These are phyloP conservation scores for Auricularia heimuer DNA, from an alignment of 768 basidiomycete genomes.

Conservation along the genomic window DNA sequence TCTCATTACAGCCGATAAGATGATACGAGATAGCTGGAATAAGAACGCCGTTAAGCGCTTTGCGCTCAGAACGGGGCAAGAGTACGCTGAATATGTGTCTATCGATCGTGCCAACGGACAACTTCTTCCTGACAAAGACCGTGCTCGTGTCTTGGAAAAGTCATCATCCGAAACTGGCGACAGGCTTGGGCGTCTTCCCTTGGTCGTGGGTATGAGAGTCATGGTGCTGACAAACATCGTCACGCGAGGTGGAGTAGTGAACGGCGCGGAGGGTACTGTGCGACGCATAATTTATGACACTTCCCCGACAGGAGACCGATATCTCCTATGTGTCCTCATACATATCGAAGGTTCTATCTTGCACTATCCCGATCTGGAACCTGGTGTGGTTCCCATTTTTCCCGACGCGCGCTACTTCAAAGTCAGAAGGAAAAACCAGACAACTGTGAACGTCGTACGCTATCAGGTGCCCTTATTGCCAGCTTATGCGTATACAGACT, in stretches of 20 bases:
- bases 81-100: too few relatives aligned
- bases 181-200: too few relatives aligned
- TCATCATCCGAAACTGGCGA: too few relatives aligned
- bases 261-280: neutral
- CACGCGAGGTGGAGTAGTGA: neutral
- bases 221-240: too few relatives aligned
- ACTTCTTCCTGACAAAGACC: too few relatives aligned
- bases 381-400: neutral
- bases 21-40: too few relatives aligned
- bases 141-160: too few relatives aligned
- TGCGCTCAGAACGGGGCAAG: too few relatives aligned
- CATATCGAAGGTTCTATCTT: neutral
- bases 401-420: neutral
- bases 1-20: too few relatives aligned
- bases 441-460: neutral
- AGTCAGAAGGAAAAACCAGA: neutral
- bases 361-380: neutral
- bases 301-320: neutral
- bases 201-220: too few relatives aligned
- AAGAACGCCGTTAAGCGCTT: too few relatives aligned
- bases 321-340: neutral
- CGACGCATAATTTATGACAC: neutral
- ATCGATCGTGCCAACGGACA: too few relatives aligned
- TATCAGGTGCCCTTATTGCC: slow-evolving; percentile 5
- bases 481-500: slow-evolving; percentile 8